These are phyloP conservation scores for Microsporum canis DNA, from an alignment of 2,329 filamentous ascomycete genomes.

Conservation along the genomic window DNA sequence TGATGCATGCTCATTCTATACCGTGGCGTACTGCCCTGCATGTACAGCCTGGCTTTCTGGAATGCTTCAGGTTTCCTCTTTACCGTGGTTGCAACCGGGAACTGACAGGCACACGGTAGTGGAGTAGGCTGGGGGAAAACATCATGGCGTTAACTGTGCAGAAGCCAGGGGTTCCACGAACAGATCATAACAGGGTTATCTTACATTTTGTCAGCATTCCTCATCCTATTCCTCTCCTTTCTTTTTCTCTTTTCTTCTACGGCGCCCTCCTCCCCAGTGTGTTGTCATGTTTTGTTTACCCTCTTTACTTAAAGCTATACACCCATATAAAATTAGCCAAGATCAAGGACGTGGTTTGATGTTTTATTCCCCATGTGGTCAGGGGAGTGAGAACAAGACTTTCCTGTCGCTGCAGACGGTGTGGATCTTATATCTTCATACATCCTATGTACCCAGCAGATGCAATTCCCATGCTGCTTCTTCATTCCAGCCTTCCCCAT, in stretches of 20 bases:
- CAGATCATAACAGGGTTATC: slow-evolving; percentile 47
- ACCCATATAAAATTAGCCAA: not conserved
- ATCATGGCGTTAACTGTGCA: slow-evolving; percentile 39
- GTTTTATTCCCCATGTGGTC: not conserved
- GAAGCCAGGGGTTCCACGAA: slow-evolving; percentile 1
- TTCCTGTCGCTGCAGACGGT: not conserved
- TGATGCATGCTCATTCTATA: not conserved
- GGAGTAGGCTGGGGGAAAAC: not conserved
- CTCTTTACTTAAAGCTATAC: not conserved
- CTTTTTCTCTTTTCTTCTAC: slow-evolving; percentile 1
- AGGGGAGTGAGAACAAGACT: not conserved
- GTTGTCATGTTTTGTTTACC: slow-evolving; percentile 1
- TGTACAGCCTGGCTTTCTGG: not conserved
- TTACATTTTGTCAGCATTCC: slow-evolving; percentile 61
- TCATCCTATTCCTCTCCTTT: not conserved
- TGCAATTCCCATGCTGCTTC: not conserved
- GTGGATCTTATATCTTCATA: not conserved
- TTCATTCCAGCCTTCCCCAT: not conserved
- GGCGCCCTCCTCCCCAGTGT: slow-evolving; percentile 5
- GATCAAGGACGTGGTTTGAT: not conserved
- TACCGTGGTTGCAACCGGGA: not conserved
- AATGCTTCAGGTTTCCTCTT: not conserved
- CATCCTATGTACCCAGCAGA: not conserved
- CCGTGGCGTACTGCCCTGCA: not conserved
- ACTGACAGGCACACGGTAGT: not conserved